Base-by-base conservation (phyloP, 129 eudicot species). In the Tagetes erecta region DNA sequence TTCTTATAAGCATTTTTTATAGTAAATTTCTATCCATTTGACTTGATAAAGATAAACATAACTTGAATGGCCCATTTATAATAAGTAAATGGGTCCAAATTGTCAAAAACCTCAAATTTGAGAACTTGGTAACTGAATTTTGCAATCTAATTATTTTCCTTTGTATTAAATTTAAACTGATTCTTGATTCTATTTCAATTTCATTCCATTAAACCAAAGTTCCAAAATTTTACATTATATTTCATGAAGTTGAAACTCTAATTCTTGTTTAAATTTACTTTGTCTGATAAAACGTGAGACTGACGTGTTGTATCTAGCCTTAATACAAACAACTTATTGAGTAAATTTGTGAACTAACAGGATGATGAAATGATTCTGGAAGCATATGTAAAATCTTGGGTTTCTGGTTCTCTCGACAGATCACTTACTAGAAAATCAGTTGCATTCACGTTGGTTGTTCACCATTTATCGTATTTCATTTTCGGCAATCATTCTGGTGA, bases 331-430 rank as follows among this genome's bases (percentile, higher is more conserved):
- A 14, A 64, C 12, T 74, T 50, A 63, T 6, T 49, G 6, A 4
- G 55, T 20, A 45, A 55, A 64, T 72, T 41, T 55, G 31, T 59
- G 35, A 31, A 59, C 42, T 7, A 80, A 83, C 94, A 94, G 99
- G 93, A 82, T 55, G 81, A 94, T 75, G 96, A 86, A 81, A 67
- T 75, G 77, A 83, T 94, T 60, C 76, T 94, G 83, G 96, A 94
- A 71, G 94, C 97, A n/a, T 94, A 84, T 81, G 91, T 82, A 42
- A 91, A 91, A 68, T 94, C 96, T 63, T 94, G 99, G 99, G 87
- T 86, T 20, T 68, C 96, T 35, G 99, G 97, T 62, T 87, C 91
- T 36, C 96, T 94, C 12, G 99, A 94, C 70, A 87, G 80, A 85
- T 91, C 99, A 34, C 86, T 79, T 38, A 71, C 81, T 40, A 85